Evolutionary conservation across 148 eudicot species (phyloP).

Genomic region (Rhododendron simsii): DNA sequence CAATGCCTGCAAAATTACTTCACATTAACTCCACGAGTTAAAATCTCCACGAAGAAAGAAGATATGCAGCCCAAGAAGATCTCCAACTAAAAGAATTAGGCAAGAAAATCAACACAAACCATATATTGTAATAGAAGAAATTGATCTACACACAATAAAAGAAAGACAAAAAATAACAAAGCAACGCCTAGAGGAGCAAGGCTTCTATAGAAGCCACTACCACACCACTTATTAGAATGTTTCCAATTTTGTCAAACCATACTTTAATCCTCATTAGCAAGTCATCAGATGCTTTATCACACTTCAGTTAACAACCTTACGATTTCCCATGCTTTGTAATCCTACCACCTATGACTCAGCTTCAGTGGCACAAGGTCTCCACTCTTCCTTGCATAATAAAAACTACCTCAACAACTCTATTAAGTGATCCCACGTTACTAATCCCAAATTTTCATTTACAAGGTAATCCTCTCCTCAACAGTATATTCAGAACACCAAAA

Average conservation of each 20-base stretch:
- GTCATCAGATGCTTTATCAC: background rate
- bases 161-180: background rate
- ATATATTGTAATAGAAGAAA: background rate
- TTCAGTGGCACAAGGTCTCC: background rate
- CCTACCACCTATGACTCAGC: background rate
- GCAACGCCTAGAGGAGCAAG: background rate
- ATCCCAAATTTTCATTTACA: background rate
- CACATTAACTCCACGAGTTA: background rate
- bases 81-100: background rate
- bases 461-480: background rate
- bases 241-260: background rate
- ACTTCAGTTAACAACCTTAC: background rate
- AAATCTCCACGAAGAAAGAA: background rate
- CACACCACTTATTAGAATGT: background rate
- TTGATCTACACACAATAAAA: background rate
- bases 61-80: conserved; percentile 5
- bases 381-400: background rate
- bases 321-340: background rate
- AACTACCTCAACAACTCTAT: background rate
- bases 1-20: background rate
- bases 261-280: background rate
- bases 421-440: background rate
- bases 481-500: background rate
- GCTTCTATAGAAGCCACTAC: background rate
- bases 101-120: conserved; percentile 3